phyloP scores from a whole-genome alignment of 106 monocot genomes.

The Platanthera guangdongensis region DNA sequence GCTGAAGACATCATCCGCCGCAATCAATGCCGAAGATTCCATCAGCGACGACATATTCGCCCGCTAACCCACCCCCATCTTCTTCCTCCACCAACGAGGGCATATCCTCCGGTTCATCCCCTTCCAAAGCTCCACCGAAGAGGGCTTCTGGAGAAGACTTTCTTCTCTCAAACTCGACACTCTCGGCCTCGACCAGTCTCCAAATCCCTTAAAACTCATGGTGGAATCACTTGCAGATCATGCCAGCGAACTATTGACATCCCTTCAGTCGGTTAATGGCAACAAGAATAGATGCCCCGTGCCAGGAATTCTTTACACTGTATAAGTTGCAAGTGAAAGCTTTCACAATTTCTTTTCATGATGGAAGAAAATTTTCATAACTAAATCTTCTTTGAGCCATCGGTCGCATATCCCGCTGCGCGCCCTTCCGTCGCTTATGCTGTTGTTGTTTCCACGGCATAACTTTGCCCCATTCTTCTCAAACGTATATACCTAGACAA shows the following conservation, averaged over 20 bases:
- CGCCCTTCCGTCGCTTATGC: no score
- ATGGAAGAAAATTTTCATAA: no score
- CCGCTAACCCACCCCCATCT: background rate
- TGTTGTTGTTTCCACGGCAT: no score
- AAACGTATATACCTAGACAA: no score
- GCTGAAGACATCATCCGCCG: background rate
- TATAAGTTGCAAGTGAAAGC: no score
- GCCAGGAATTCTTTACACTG: conserved; percentile 77
- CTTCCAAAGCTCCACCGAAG: conserved; percentile 57
- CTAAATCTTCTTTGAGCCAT: no score
- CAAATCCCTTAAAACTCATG: conserved; percentile 47
- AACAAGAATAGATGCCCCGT: conserved; percentile 78
- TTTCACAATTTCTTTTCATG: no score
- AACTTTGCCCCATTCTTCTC: no score
- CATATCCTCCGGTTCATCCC: conserved; percentile 39
- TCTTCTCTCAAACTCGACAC: conserved; percentile 80
- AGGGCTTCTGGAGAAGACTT: conserved; percentile 75
- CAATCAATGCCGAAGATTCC: background rate
- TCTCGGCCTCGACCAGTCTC: conserved; percentile 74
- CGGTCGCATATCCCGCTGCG: no score
- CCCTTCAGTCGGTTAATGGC: conserved; percentile 16
- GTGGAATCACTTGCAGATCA: conserved; percentile 50
- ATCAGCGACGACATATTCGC: background rate
- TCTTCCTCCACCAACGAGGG: conserved; percentile 7
- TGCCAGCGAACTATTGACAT: conserved; percentile 13